Conservation (phyloP, 768 basidiomycete species). For the Scleroderma bovista region DNA sequence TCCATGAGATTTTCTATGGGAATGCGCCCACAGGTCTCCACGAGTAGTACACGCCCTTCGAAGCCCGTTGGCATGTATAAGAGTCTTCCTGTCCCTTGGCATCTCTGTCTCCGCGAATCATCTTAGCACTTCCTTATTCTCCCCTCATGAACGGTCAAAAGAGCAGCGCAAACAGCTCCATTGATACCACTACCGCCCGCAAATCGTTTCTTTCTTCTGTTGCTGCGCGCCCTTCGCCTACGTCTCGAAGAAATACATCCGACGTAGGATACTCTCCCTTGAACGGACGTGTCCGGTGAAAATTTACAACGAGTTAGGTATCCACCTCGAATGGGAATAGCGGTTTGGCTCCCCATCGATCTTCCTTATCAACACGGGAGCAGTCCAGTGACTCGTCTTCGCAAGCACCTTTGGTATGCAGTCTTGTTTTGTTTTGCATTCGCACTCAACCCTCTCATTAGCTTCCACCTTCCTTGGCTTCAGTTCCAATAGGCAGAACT, state of each 20-base stretch:
- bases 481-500: neutral
- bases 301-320: slow-evolving; percentile 8
- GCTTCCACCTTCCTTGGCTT: slow-evolving; percentile 3
- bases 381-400: slow-evolving; percentile 2
- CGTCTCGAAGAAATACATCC: slow-evolving; percentile 8
- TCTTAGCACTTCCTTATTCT: neutral
- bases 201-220: slow-evolving; percentile 4
- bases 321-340: slow-evolving; percentile 1
- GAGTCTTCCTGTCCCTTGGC: slow-evolving; percentile 3
- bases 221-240: slow-evolving; percentile 1
- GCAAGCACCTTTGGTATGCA: slow-evolving; percentile 12
- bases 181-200: slow-evolving; percentile 2
- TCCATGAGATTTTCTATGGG: slow-evolving; percentile 2
- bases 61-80: slow-evolving; percentile 5
- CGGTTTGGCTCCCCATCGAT: neutral
- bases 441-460: slow-evolving; percentile 8
- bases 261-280: slow-evolving; percentile 10
- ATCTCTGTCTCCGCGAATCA: neutral
- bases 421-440: slow-evolving; percentile 7
- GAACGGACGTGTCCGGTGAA: slow-evolving; percentile 9
- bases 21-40: neutral
- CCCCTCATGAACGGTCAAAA: slow-evolving; percentile 7
- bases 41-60: slow-evolving; percentile 12
- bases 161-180: neutral
- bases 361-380: slow-evolving; percentile 2